Evolutionary conservation across 2,329 filamentous ascomycete genomes (phyloP), one percentile per base, ranked within the genome.

Genomic region (Phialocephala sp.): DNA sequence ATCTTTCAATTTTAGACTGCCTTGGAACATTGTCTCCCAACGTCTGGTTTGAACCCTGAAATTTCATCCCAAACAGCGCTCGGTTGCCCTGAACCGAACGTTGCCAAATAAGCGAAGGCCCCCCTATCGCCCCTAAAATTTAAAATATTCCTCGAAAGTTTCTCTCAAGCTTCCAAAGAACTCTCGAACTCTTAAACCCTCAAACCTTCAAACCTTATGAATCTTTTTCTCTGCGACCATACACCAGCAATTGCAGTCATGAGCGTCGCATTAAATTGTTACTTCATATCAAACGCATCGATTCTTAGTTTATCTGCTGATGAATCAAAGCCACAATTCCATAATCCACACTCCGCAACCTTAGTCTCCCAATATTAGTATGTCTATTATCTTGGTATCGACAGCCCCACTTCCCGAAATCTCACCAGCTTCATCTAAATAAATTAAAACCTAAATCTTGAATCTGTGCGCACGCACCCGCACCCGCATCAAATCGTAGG

Each of bases 271-370:
- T 36, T 56, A 56, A 56, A 36, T 24, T 56, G 4, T 35, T n/a
- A 11, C 52, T 56, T 56, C 27, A 56, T 56, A 35, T 56, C 35
- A 50, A 56, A 56, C 47, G 47, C 47, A 54, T 54, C 24, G 27
- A 54, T 12, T 32, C 27, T 3, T 32, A 32, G 27, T 32, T 6
- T 32, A 6, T 32, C 27, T 32, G 6, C 6, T 6, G 27, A 32
- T 32, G 3, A 32, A 32, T 12, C n/a, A 54, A 54, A 54, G 3
- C 27, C 47, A 24, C 47, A 54, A 15, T 27, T 12, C 47, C 20
- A 50, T 20, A 27, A 50, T 11, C n/a, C 45, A n/a, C n/a, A n/a
- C n/a, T n/a, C n/a, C n/a, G n/a, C n/a, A n/a, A 14, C 22, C 27
- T 18, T n/a, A 8, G 18, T 36, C 14, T 35, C 24, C 27, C 27